A percentile compares a stretch with the other conserved stretches of the same genome.
Conservation (phyloP, 805 yeast genomes). For the Suhomyces tanzawaensis region DNA sequence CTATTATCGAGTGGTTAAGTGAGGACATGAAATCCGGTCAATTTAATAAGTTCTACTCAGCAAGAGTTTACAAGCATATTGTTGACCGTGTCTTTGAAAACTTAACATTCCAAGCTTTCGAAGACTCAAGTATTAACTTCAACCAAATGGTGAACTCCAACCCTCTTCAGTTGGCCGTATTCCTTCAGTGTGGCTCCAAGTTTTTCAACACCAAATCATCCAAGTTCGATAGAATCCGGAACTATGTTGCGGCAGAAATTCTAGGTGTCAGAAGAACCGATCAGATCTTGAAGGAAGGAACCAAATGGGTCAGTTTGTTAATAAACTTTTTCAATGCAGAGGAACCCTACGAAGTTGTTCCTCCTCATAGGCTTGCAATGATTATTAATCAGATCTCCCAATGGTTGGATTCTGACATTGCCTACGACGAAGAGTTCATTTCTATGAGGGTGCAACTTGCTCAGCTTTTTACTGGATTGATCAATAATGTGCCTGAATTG, state of each 20-base stretch:
- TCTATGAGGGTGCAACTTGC: slow-evolving; percentile 51
- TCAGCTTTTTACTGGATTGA: slow-evolving; percentile 37
- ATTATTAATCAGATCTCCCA: slow-evolving; percentile 48
- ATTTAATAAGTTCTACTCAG: slow-evolving; percentile 7
- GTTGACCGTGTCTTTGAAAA: slow-evolving; percentile 12
- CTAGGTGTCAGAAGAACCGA: slow-evolving; percentile 47
- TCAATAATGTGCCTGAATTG: slow-evolving; percentile 12
- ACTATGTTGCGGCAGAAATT: slow-evolving; percentile 61
- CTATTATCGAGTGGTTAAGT: neutral
- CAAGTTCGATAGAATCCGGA: slow-evolving; percentile 52
- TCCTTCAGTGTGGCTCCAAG: slow-evolving; percentile 32
- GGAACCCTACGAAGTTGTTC: slow-evolving; percentile 44
- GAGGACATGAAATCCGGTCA: slow-evolving; percentile 1
- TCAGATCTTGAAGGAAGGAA: slow-evolving; percentile 43
- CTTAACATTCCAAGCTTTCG: slow-evolving; percentile 16
- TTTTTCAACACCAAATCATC: slow-evolving; percentile 31
- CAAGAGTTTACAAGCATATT: slow-evolving; percentile 10
- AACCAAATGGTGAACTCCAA: slow-evolving; percentile 23
- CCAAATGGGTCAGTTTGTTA: slow-evolving; percentile 48
- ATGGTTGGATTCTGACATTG: slow-evolving; percentile 63
- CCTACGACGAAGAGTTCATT: slow-evolving; percentile 56
- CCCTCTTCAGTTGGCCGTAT: slow-evolving; percentile 30
- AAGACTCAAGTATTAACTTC: slow-evolving; percentile 24
- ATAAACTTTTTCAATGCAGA: slow-evolving; percentile 39
- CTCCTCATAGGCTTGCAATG: slow-evolving; percentile 65